phyloP scores from a whole-genome alignment of 1,139 yeast genomes.

The Nakaseomyces delphensis region DNA sequence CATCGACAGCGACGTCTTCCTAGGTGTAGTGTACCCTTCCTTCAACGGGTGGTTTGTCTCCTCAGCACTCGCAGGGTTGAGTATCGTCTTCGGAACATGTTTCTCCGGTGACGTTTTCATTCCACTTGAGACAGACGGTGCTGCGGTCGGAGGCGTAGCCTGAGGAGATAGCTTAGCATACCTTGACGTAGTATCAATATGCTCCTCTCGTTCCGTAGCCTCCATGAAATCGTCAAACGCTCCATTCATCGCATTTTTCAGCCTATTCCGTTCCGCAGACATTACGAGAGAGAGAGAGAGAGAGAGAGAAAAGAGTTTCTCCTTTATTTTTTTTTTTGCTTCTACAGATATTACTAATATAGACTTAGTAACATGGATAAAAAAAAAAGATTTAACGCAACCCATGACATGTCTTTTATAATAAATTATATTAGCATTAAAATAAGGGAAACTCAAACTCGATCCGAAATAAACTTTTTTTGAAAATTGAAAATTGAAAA shows the following conservation, averaged over 20 bases:
- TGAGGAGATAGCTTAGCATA: constrained; percentile 8
- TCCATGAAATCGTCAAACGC: constrained; percentile 24
- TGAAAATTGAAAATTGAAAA: too few species aligned
- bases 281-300: background rate
- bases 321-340: too few species aligned
- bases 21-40: constrained; percentile 5
- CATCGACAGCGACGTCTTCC: constrained; percentile 9
- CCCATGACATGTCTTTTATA: too few species aligned
- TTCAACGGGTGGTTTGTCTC: constrained; percentile 13
- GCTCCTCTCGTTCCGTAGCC: constrained; percentile 18
- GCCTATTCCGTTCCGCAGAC: background rate
- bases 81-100: constrained; percentile 9
- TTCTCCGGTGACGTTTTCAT: constrained; percentile 1
- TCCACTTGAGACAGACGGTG: background rate
- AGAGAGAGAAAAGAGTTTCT: too few species aligned
- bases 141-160: background rate
- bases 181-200: constrained; percentile 25
- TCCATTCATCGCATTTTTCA: constrained; percentile 14
- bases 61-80: constrained; percentile 11
- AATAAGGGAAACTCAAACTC: too few species aligned
- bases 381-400: too few species aligned
- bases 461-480: too few species aligned
- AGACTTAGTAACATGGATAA: too few species aligned
- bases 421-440: too few species aligned
- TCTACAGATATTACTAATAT: too few species aligned